Percentiles rank a stretch among this genome's conserved stretches.
phyloP scores from a whole-genome alignment of 352 stramenopile species.

The Phytophthora cactorum region DNA sequence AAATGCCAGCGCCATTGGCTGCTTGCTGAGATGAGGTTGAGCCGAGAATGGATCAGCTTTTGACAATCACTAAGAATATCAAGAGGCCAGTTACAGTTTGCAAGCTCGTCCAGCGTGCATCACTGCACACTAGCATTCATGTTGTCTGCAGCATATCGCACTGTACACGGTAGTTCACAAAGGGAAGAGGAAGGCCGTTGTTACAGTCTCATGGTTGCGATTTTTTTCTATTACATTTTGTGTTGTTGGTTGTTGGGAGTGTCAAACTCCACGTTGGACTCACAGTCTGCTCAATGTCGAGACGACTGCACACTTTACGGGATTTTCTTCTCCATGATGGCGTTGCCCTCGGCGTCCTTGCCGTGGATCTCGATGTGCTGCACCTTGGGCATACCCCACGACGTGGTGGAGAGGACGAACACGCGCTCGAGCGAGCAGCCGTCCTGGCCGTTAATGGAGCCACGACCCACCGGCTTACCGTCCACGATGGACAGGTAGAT shows the following conservation, averaged over 20 bases:
- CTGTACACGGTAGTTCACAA: too few species aligned
- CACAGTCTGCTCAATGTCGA: background rate
- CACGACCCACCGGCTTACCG: slow-evolving; percentile 72
- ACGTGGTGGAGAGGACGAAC: slow-evolving; percentile 87
- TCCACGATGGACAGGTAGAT: slow-evolving; percentile 80
- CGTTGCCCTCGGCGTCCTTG: slow-evolving; percentile 64
- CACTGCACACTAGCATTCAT: too few species aligned
- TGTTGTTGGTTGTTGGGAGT: slow-evolving; percentile 8
- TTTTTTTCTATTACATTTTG: slow-evolving; percentile 40
- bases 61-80: slow-evolving; percentile 15
- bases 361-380: slow-evolving; percentile 91
- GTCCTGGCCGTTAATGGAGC: slow-evolving; percentile 76
- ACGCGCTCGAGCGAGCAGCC: slow-evolving; percentile 81
- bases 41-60: slow-evolving; percentile 2
- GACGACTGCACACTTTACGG: slow-evolving; percentile 42
- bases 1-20: slow-evolving; percentile 7
- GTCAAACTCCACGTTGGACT: slow-evolving; percentile 1
- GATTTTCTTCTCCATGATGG: slow-evolving; percentile 88
- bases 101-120: too few species aligned
- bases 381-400: slow-evolving; percentile 89
- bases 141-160: too few species aligned
- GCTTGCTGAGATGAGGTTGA: background rate
- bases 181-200: background rate
- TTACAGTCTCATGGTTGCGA: slow-evolving; percentile 7
- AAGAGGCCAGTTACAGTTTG: too few species aligned